Evolutionary conservation across 164 flowering plant species (phyloP).

Genomic region (Taxillus chinensis): DNA sequence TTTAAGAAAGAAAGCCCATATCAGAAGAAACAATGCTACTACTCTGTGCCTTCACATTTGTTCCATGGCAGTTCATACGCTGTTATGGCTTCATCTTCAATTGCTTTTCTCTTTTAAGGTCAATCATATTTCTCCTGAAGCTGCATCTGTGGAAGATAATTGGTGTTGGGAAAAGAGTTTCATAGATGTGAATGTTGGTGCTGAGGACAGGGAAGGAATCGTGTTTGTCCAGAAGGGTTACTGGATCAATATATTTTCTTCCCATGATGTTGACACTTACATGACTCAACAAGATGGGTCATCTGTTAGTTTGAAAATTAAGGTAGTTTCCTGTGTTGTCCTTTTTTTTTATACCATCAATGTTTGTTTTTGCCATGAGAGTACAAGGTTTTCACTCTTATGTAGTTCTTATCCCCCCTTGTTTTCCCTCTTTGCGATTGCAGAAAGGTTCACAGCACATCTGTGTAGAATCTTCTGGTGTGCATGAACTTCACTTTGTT

Average conservation of each 20-base stretch:
- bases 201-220: constrained; percentile 60
- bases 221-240: constrained; percentile 82
- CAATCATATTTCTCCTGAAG: constrained; percentile 32
- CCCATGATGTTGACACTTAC: constrained; percentile 71
- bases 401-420: neutral
- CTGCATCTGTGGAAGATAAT: constrained; percentile 41
- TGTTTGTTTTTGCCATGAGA: no score
- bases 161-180: constrained; percentile 93
- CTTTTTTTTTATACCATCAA: no score
- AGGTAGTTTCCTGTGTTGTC: constrained; percentile 31
- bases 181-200: constrained; percentile 69
- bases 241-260: constrained; percentile 63
- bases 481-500: constrained; percentile 74
- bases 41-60: no score
- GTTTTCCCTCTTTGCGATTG: constrained; percentile 11
- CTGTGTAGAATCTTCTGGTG: constrained; percentile 73
- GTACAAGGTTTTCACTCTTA: no score
- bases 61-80: no score
- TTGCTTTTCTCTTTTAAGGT: constrained; percentile 35
- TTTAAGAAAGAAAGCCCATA: neutral
- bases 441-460: constrained; percentile 84
- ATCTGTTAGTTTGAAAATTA: constrained; percentile 44
- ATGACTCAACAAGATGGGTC: constrained; percentile 51
- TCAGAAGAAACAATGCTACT: no score
- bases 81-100: neutral